Evolutionary conservation across 2,329 filamentous ascomycete species (phyloP).

Genomic region (Calonectria leucothoes): DNA sequence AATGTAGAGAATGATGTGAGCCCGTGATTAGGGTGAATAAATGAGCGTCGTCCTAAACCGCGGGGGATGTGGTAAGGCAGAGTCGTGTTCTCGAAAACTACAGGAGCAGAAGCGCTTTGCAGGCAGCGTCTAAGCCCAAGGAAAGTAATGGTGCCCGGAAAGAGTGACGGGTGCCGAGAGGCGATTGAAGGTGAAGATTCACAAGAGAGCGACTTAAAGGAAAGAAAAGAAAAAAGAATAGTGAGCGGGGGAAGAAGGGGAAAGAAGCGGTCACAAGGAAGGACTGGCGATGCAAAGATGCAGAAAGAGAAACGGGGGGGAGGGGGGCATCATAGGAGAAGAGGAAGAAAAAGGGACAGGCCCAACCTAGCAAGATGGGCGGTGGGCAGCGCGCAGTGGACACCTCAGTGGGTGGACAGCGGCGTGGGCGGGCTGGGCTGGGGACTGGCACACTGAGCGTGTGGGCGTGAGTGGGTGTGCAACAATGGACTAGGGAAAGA

Average conservation of each 20-base stretch:
- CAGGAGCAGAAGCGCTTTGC: constrained; percentile 34
- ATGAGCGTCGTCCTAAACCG: constrained; percentile 49
- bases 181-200: constrained; percentile 45
- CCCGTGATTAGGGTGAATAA: constrained; percentile 36
- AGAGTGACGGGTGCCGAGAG: constrained; percentile 62
- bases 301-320: constrained; percentile 51
- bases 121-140: constrained; percentile 47
- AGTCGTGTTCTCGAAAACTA: constrained; percentile 38
- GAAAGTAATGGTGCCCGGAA: constrained; percentile 61
- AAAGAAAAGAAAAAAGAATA: constrained; percentile 59
- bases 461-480: constrained; percentile 17
- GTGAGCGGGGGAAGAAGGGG: constrained; percentile 47
- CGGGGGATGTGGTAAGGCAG: constrained; percentile 31
- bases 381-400: constrained; percentile 25
- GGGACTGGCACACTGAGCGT: constrained; percentile 1
- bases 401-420: constrained; percentile 13
- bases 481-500: not conserved
- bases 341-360: constrained; percentile 35
- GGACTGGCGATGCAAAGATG: constrained; percentile 47
- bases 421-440: constrained; percentile 9
- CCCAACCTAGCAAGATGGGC: constrained; percentile 17
- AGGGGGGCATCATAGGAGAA: constrained; percentile 50
- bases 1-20: constrained; percentile 35
- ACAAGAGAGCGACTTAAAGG: constrained; percentile 65
- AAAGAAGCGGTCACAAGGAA: constrained; percentile 55